These are phyloP conservation scores for Gracilaria vermiculophylla DNA, from an alignment of 23 red algal species.

Conservation along the genomic window DNA sequence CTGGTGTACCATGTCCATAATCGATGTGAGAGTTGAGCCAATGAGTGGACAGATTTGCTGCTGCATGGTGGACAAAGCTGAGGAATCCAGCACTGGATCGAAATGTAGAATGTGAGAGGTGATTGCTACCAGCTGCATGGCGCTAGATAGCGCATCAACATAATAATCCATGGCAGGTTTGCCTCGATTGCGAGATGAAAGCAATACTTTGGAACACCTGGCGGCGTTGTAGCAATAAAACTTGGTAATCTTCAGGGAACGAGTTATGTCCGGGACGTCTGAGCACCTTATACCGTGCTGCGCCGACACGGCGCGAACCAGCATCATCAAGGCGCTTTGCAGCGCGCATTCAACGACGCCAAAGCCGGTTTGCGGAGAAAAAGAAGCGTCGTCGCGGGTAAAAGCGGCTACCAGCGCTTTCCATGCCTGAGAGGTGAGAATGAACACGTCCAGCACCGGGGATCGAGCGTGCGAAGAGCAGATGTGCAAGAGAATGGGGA, in stretches of 20 bases:
- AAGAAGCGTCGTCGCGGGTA: neutral
- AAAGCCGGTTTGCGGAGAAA: neutral
- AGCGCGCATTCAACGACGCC: slow-evolving; percentile 5
- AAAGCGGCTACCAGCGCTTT: slow-evolving; percentile 15
- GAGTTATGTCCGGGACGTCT: neutral
- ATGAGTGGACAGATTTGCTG: neutral
- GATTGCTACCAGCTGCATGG: slow-evolving; percentile 5
- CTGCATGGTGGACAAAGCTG: neutral
- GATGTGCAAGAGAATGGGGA: neutral
- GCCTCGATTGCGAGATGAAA: neutral
- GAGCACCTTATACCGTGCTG: neutral
- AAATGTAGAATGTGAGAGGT: slow-evolving; percentile 3
- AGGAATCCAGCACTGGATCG: neutral
- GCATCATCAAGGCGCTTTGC: slow-evolving; percentile 7
- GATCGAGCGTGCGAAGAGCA: neutral
- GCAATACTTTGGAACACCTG: neutral
- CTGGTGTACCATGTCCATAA: neutral
- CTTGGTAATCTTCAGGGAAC: slow-evolving; percentile 24
- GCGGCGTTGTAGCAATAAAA: slow-evolving; percentile 27
- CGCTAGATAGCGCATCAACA: neutral
- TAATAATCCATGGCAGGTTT: neutral
- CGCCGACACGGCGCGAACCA: neutral
- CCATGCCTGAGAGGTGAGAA: slow-evolving; percentile 15
- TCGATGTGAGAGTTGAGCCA: neutral
- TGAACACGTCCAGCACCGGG: neutral